Evolutionary conservation across 352 stramenopile genomes (phyloP).

Genomic region (Pythium periplocum): DNA sequence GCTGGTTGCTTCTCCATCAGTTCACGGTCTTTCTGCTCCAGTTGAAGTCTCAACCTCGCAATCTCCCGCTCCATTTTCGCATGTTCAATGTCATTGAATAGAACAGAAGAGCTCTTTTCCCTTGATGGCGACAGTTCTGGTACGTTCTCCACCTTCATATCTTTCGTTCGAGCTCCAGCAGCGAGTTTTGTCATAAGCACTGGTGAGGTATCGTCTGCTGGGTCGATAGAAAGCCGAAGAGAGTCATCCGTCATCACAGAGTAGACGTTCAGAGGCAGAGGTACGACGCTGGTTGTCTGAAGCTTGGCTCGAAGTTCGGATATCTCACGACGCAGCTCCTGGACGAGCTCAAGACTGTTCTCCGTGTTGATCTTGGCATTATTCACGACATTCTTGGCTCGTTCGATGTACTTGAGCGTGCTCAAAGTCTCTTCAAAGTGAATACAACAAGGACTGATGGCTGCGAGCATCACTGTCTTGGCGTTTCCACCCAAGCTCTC

Average conservation of each 20-base stretch:
- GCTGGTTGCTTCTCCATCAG: slow-evolving; percentile 20
- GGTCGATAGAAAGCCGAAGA: too few species aligned
- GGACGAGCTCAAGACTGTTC: slow-evolving; percentile 24
- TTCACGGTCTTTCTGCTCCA: slow-evolving; percentile 33
- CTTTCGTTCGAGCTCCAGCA: background rate
- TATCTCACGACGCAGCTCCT: slow-evolving; percentile 31
- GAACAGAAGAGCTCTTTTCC: slow-evolving; percentile 1
- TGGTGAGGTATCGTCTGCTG: too few species aligned
- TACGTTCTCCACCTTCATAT: too few species aligned
- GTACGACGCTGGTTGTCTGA: slow-evolving; percentile 1
- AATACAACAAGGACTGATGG: slow-evolving; percentile 72
- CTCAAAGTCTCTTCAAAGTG: slow-evolving; percentile 87
- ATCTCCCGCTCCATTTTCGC: slow-evolving; percentile 30
- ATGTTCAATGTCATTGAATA: slow-evolving; percentile 31
- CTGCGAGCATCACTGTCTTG: slow-evolving; percentile 85
- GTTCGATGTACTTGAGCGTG: slow-evolving; percentile 79
- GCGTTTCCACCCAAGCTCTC: slow-evolving; percentile 77
- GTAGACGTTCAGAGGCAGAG: too few species aligned
- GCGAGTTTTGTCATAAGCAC: background rate
- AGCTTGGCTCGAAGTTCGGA: slow-evolving; percentile 40
- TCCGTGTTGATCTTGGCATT: slow-evolving; percentile 30
- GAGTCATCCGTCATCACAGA: too few species aligned
- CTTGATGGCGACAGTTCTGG: too few species aligned
- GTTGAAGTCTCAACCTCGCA: slow-evolving; percentile 24
- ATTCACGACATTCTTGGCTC: slow-evolving; percentile 51